Percentiles rank a stretch among this genome's conserved stretches.
These are phyloP conservation scores for Phascolomyces articulosus DNA, from an alignment of 371 early-diverging fungal genomes.

Conservation along the genomic window DNA sequence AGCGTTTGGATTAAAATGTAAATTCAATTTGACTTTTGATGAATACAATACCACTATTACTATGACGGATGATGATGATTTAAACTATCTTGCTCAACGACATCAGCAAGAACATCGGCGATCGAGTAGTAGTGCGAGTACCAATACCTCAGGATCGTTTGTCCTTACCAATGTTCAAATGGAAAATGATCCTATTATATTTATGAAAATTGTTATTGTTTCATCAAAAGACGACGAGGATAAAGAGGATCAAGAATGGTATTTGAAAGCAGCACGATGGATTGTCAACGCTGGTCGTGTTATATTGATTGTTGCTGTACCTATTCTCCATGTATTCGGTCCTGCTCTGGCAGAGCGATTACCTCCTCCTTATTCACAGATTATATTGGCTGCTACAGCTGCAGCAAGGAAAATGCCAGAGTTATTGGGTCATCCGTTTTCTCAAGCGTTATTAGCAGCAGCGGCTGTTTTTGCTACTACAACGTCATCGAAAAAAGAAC, in stretches of 20 bases:
- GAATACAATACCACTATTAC: neutral
- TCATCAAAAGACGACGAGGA: neutral
- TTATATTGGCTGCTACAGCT: neutral
- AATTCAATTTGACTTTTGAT: neutral
- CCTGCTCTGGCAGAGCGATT: neutral
- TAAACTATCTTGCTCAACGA: neutral
- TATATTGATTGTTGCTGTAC: neutral
- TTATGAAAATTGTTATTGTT: neutral
- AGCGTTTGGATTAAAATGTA: neutral
- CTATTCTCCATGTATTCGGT: neutral
- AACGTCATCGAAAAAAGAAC: neutral
- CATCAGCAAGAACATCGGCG: neutral
- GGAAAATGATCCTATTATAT: neutral
- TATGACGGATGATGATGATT: neutral
- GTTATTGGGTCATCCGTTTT: neutral
- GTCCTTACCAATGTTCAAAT: neutral
- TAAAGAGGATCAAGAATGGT: neutral
- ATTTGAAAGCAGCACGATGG: neutral
- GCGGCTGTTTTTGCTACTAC: neutral
- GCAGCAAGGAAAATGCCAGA: neutral
- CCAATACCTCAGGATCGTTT: too few relatives aligned
- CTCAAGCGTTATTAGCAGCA: conserved; percentile 2
- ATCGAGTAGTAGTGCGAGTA: too few relatives aligned
- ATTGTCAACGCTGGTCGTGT: neutral
- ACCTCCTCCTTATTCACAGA: conserved; percentile 1